Conservation (phyloP, 495 filamentous ascomycete species). For the Penicillium waksmanii region DNA sequence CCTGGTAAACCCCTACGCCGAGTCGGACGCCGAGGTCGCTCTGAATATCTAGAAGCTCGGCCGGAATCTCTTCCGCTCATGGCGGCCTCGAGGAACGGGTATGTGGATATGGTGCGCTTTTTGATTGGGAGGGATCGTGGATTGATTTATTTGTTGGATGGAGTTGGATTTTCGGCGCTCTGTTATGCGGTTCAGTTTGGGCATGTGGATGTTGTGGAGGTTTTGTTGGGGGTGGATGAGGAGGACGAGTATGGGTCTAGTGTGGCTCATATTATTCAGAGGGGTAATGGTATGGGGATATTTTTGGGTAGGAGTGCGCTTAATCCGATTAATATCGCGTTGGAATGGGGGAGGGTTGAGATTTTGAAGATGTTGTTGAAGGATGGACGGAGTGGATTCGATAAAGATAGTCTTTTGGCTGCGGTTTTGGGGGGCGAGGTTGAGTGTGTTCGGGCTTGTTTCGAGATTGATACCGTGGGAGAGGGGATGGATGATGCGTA, state of each 20-base stretch:
- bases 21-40: no score
- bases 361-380: neutral
- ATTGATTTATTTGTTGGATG: neutral
- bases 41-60: no score
- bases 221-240: neutral
- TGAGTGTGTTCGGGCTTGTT: neutral
- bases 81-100: neutral
- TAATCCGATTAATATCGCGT: neutral
- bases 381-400: neutral
- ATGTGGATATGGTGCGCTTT: neutral
- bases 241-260: no score
- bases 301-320: neutral
- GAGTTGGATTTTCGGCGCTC: neutral
- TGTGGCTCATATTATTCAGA: no score
- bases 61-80: neutral
- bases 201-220: neutral
- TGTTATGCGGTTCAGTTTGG: neutral
- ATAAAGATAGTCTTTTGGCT: neutral
- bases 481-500: neutral
- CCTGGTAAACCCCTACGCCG: no score
- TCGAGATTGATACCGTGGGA: neutral
- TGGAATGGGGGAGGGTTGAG: neutral
- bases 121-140: neutral
- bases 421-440: neutral
- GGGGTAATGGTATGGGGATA: no score